Conservation (phyloP, 805 yeast species). For the Suhomyces pyralidae region DNA sequence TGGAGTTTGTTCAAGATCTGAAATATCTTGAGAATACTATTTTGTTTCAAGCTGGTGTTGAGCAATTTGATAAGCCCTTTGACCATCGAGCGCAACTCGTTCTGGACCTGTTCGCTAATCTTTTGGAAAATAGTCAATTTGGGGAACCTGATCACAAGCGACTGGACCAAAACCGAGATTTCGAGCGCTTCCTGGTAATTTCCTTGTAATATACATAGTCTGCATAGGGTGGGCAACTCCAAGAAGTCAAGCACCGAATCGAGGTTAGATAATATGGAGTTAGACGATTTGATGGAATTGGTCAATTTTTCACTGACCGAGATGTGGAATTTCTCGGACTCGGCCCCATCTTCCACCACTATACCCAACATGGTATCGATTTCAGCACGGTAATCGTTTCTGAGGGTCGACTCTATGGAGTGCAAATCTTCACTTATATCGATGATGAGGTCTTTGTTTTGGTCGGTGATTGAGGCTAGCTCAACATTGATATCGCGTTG, state of each 20-base stretch:
- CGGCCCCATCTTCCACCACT: conserved; percentile 8
- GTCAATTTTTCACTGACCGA: conserved; percentile 21
- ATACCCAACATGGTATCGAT: conserved; percentile 13
- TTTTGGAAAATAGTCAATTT: conserved; percentile 49
- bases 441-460: conserved; percentile 46
- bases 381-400: conserved; percentile 13
- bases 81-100: conserved; percentile 63
- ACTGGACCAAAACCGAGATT: conserved; percentile 67
- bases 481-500: conserved; percentile 47
- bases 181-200: conserved; percentile 89
- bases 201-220: conserved; percentile 81
- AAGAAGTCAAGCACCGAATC: conserved; percentile 73
- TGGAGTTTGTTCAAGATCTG: conserved; percentile 66
- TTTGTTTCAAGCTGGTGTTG: conserved; percentile 72
- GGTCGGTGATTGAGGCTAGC: conserved; percentile 39
- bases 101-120: conserved; percentile 50
- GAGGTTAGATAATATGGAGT: conserved; percentile 53
- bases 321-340: conserved; percentile 11
- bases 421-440: conserved; percentile 35
- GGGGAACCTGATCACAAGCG: conserved; percentile 69
- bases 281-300: conserved; percentile 20
- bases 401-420: conserved; percentile 22
- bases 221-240: conserved; percentile 78
- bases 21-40: conserved; percentile 73
- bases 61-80: conserved; percentile 65